Evolutionary conservation across 2,329 filamentous ascomycete genomes (phyloP).

Genomic region (Penicillium sp.): DNA sequence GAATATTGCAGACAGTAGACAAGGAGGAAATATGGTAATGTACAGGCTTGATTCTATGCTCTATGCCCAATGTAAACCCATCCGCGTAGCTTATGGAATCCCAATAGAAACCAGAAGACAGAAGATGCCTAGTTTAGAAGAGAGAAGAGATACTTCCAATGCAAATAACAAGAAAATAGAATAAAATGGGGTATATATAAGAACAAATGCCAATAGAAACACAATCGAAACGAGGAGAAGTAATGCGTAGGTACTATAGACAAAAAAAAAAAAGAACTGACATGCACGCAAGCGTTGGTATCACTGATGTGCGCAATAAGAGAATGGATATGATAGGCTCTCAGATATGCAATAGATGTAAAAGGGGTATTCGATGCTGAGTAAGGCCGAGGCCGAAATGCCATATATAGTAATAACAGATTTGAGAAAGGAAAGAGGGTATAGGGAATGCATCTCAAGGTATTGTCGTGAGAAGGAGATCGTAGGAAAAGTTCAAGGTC

Average conservation of each 20-base stretch:
- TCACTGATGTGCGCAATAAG: background rate
- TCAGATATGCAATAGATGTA: constrained; percentile 3
- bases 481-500: background rate
- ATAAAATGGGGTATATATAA: constrained; percentile 8
- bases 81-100: background rate
- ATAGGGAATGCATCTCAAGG: constrained; percentile 6
- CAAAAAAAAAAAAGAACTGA: background rate
- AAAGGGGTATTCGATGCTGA: constrained; percentile 2
- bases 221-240: background rate
- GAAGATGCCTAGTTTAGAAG: background rate
- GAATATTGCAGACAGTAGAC: background rate
- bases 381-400: background rate
- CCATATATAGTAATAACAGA: background rate
- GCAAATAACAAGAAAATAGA: background rate
- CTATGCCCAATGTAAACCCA: background rate
- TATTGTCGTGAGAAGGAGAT: constrained; percentile 1
- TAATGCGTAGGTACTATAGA: background rate
- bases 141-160: background rate
- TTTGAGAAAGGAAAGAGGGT: background rate
- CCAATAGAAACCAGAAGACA: background rate
- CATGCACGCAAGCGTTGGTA: background rate
- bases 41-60: background rate
- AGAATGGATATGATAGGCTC: constrained; percentile 1
- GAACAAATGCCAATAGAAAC: background rate
- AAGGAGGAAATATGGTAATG: background rate